Conservation (phyloP, 2,329 filamentous ascomycete genomes). For the Myrmaecium sp. region DNA sequence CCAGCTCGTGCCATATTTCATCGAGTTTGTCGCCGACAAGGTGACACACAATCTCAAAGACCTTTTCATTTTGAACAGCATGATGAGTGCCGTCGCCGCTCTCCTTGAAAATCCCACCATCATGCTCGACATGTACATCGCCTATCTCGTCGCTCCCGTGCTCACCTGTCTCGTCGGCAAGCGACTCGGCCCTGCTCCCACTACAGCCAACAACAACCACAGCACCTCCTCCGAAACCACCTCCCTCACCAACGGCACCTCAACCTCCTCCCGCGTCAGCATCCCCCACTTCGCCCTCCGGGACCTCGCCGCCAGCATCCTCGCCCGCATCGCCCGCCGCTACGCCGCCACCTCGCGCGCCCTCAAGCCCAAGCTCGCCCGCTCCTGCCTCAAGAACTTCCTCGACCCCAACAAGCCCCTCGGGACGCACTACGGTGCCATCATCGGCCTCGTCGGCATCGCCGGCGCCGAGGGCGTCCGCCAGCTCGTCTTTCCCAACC, state of each 20-base stretch:
- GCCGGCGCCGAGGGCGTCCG: constrained; percentile 52
- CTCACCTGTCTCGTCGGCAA: constrained; percentile 81
- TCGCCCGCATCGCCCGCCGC: constrained; percentile 62
- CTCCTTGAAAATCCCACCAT: constrained; percentile 70
- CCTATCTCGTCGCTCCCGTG: constrained; percentile 64
- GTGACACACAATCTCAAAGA: constrained; percentile 89
- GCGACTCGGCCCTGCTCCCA: constrained; percentile 47
- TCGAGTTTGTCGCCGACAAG: constrained; percentile 89
- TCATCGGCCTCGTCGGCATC: constrained; percentile 62
- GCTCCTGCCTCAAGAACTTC: constrained; percentile 87
- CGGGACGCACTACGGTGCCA: constrained; percentile 74
- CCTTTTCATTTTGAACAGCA: constrained; percentile 72
- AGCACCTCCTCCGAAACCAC: constrained; percentile 30
- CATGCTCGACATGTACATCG: constrained; percentile 54
- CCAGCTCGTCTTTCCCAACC: constrained; percentile 47
- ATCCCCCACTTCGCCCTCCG: constrained; percentile 60
- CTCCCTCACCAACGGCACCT: constrained; percentile 12
- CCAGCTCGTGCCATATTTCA: constrained; percentile 90
- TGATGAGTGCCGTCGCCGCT: constrained; percentile 79
- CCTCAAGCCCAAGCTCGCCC: constrained; percentile 71
- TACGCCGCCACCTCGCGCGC: constrained; percentile 68
- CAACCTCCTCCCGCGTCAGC: constrained; percentile 5
- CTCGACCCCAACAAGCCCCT: constrained; percentile 72
- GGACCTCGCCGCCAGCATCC: constrained; percentile 66
- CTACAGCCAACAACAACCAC: constrained; percentile 32